Conservation (phyloP, 495 filamentous ascomycete species). For the Trypethelium eluteriae region DNA sequence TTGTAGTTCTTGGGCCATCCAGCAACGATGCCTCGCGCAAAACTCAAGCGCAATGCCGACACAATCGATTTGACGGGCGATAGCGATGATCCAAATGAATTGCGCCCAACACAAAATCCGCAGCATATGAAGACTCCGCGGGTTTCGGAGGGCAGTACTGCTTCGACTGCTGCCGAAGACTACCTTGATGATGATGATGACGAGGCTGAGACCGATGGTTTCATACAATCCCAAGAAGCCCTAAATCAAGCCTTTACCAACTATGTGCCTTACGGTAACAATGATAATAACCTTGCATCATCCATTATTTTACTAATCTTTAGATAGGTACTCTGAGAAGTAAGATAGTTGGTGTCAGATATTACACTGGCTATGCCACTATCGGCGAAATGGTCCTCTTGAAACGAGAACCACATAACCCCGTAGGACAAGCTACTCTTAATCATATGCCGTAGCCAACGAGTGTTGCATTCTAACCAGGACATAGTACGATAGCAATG, state of each 20-base stretch:
- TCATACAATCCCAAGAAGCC: conserved; percentile 19
- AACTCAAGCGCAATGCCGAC: conserved; percentile 19
- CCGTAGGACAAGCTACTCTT: not conserved
- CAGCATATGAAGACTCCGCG: not conserved
- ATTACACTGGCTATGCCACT: conserved; percentile 65
- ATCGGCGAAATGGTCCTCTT: conserved; percentile 64
- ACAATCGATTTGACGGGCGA: conserved; percentile 24
- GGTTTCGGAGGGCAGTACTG: conserved; percentile 4
- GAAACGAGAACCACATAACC: conserved; percentile 61
- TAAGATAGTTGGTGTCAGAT: conserved; percentile 76
- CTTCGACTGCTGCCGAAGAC: not conserved
- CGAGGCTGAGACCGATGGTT: conserved; percentile 17
- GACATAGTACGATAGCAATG: conserved; percentile 59
- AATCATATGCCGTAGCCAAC: too few relatives aligned
- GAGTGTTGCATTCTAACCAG: conserved; percentile 15
- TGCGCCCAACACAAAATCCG: conserved; percentile 15
- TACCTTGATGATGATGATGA: conserved; percentile 19
- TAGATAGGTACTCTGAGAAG: conserved; percentile 35
- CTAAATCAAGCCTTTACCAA: conserved; percentile 12
- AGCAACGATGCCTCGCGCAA: not conserved
- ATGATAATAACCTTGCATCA: not conserved
- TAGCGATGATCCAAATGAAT: conserved; percentile 17
- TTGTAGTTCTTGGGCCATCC: not conserved
- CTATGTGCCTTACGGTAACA: conserved; percentile 20
- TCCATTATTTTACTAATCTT: not conserved